Conservation (phyloP, 2,329 filamentous ascomycete genomes). For the Microdochium nivale region DNA sequence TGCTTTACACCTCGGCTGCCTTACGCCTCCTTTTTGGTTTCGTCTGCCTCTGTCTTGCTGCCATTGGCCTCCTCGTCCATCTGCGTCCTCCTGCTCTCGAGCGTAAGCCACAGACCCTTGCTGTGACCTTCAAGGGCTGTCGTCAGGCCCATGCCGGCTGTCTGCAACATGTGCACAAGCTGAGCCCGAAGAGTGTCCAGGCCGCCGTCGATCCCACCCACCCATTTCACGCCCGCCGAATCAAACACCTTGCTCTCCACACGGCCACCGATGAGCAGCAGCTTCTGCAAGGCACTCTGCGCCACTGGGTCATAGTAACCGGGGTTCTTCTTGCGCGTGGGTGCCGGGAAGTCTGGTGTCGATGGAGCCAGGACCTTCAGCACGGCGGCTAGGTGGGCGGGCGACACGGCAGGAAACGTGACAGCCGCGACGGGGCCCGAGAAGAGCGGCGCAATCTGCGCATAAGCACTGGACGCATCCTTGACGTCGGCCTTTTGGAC, state of each 20-base stretch:
- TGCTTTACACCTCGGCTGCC: conserved; percentile 12
- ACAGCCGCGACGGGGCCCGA: conserved; percentile 74
- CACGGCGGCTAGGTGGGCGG: conserved; percentile 73
- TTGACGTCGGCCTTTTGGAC: conserved; percentile 25
- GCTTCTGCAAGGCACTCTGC: conserved; percentile 76
- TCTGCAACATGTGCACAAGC: conserved; percentile 73
- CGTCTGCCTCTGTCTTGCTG: conserved; percentile 18
- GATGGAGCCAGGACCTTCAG: conserved; percentile 70
- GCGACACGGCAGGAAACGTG: conserved; percentile 74
- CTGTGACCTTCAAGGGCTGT: conserved; percentile 70
- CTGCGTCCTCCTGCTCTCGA: conserved; percentile 74
- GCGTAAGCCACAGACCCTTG: conserved; percentile 76
- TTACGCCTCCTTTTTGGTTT: conserved; percentile 12
- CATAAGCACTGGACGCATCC: conserved; percentile 33
- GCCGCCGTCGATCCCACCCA: conserved; percentile 71
- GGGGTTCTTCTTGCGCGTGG: conserved; percentile 65
- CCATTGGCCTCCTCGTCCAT: conserved; percentile 61
- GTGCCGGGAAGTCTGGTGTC: conserved; percentile 66
- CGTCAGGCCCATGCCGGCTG: conserved; percentile 69
- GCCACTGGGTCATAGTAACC: conserved; percentile 73
- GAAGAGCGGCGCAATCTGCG: conserved; percentile 64
- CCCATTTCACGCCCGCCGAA: conserved; percentile 54
- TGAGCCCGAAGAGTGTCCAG: conserved; percentile 73
- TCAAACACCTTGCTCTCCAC: conserved; percentile 84
- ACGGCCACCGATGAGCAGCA: conserved; percentile 77